Conservation (phyloP, 441 rosid genomes). For the Manihot esculenta region DNA sequence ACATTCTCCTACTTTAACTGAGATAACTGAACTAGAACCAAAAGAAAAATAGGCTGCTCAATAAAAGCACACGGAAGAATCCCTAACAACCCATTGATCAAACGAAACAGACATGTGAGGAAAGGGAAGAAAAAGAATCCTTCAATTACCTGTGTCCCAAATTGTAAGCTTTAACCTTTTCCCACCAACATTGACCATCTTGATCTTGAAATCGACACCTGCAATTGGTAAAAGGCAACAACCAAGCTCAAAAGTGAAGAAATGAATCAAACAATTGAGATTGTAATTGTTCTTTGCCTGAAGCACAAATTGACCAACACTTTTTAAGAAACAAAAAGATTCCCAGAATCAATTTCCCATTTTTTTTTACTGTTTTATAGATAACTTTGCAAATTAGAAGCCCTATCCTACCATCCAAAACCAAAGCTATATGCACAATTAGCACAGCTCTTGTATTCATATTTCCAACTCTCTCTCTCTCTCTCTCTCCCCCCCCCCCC, state of each 20-base stretch:
- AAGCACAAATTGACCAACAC: too few relatives aligned
- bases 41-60: neutral
- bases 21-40: too few relatives aligned
- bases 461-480: too few relatives aligned
- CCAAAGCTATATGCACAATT: neutral
- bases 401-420: neutral
- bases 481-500: too few relatives aligned
- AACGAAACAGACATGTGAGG: neutral
- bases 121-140: neutral
- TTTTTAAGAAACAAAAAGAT: neutral
- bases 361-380: neutral
- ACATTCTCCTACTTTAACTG: too few relatives aligned
- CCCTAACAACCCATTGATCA: neutral
- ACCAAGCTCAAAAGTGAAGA: neutral
- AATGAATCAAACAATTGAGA: neutral
- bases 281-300: neutral
- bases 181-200: constrained; percentile 49
- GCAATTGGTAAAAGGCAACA: constrained; percentile 15
- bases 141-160: constrained; percentile 69
- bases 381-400: neutral
- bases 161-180: constrained; percentile 70
- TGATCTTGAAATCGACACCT: constrained; percentile 84
- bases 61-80: neutral
- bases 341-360: neutral
- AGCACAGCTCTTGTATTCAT: neutral